A percentile compares a stretch with the other conserved stretches of the same genome.
phyloP scores from a whole-genome alignment of 2,329 filamentous ascomycete species.

The Leptographium lundbergii region DNA sequence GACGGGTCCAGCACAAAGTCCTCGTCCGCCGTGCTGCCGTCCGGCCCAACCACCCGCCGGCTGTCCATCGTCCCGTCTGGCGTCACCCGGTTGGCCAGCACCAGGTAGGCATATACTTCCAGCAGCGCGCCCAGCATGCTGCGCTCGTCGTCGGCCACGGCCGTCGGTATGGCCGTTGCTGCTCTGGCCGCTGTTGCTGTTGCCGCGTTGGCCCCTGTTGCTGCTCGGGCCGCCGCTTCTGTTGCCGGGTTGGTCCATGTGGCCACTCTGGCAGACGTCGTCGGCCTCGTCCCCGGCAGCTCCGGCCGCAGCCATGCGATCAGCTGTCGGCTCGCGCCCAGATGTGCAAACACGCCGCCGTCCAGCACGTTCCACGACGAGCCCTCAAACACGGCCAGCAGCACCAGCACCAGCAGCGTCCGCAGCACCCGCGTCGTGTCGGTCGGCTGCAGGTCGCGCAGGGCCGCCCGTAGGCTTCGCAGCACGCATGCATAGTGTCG shows the following conservation, averaged over 20 bases:
- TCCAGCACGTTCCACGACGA: slow-evolving; percentile 9
- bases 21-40: slow-evolving; percentile 7
- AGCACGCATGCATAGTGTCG: slow-evolving; percentile 13
- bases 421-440: slow-evolving; percentile 10
- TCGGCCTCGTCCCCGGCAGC: not conserved
- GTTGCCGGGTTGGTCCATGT: no score
- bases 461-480: slow-evolving; percentile 9
- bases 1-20: slow-evolving; percentile 11
- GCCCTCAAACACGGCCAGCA: slow-evolving; percentile 11
- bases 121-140: slow-evolving; percentile 9
- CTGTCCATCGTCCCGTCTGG: slow-evolving; percentile 7
- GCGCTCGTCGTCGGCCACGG: slow-evolving; percentile 6
- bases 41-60: not conserved
- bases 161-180: not conserved
- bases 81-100: slow-evolving; percentile 9
- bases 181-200: not conserved
- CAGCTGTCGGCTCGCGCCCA: slow-evolving; percentile 13
- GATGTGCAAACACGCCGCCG: slow-evolving; percentile 12
- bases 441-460: slow-evolving; percentile 7
- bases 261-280: not conserved
- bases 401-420: slow-evolving; percentile 8
- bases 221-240: not conserved
- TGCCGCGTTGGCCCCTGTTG: not conserved
- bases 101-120: slow-evolving; percentile 12
- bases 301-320: slow-evolving; percentile 11